Conservation (phyloP, 2,329 filamentous ascomycete species). For the Colletotrichum orbiculare region DNA sequence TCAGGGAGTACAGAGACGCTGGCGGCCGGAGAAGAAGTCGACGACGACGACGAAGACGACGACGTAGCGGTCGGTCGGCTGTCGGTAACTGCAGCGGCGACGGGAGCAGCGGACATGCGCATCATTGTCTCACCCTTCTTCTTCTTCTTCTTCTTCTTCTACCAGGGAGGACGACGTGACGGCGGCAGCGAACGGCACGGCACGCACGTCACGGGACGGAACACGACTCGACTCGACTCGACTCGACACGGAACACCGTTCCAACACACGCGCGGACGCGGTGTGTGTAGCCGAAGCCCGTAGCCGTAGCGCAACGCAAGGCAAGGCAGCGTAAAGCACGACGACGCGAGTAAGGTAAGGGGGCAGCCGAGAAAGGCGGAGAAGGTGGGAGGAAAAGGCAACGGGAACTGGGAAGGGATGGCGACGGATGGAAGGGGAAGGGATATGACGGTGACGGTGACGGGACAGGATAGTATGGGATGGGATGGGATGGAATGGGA, state of each 20-base stretch:
- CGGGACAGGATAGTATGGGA: slow-evolving; percentile 7
- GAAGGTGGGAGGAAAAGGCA: neutral
- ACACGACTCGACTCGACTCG: neutral
- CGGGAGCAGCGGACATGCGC: slow-evolving; percentile 31
- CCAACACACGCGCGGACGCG: neutral
- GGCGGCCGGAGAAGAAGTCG: neutral
- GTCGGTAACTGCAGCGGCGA: slow-evolving; percentile 21
- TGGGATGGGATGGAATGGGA: slow-evolving; percentile 11
- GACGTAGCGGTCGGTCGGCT: slow-evolving; percentile 5
- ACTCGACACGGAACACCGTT: neutral
- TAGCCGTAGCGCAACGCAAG: neutral
- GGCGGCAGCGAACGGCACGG: neutral
- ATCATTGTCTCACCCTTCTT: slow-evolving; percentile 32
- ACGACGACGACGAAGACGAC: neutral
- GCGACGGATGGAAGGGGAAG: slow-evolving; percentile 9
- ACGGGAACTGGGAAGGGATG: neutral
- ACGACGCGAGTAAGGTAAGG: slow-evolving; percentile 23
- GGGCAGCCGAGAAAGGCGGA: slow-evolving; percentile 2
- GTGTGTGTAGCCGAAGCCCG: neutral
- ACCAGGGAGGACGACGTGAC: slow-evolving; percentile 1
- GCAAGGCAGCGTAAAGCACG: slow-evolving; percentile 7
- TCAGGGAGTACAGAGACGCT: neutral
- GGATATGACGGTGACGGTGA: slow-evolving; percentile 4
- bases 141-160: slow-evolving; percentile 1
- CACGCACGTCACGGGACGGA: neutral